Percentiles rank a stretch among this genome's conserved stretches.
Evolutionary conservation across 345 rosid genomes (phyloP).

Genomic region (Eucalyptus regnans): DNA sequence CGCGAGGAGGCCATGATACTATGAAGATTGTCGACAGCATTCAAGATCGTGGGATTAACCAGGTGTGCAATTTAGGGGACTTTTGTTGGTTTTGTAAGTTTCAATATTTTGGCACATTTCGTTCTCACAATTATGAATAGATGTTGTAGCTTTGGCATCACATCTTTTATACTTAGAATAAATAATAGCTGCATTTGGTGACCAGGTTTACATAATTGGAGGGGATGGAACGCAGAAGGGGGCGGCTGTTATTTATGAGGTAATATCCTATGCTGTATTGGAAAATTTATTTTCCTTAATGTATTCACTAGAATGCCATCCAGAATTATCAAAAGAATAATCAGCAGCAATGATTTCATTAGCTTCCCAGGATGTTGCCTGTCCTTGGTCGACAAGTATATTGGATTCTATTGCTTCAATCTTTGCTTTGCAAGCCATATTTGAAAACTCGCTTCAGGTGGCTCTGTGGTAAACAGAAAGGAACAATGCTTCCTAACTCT

Average conservation of each 20-base stretch:
- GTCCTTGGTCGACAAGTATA: background rate
- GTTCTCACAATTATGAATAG: background rate
- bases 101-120: background rate
- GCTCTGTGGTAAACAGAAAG: background rate
- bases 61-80: constrained; percentile 12
- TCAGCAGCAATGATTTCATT: background rate
- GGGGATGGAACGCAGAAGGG: constrained; percentile 94
- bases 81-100: background rate
- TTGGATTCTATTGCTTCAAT: background rate
- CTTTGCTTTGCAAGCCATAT: background rate
- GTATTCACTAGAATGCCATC: background rate
- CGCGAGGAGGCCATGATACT: constrained; percentile 81
- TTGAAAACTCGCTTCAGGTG: background rate
- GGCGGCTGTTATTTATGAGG: constrained; percentile 70
- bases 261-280: background rate
- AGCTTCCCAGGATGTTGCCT: background rate
- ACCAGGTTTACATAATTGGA: constrained; percentile 69
- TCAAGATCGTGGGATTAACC: constrained; percentile 87
- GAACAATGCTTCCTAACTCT: background rate
- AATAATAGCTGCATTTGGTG: background rate
- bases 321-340: background rate
- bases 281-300: background rate
- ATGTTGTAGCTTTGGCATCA: background rate
- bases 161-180: background rate
- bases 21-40: constrained; percentile 84